Evolutionary conservation across 805 yeast genomes (phyloP).

Genomic region (Teunomyces kruisii): DNA sequence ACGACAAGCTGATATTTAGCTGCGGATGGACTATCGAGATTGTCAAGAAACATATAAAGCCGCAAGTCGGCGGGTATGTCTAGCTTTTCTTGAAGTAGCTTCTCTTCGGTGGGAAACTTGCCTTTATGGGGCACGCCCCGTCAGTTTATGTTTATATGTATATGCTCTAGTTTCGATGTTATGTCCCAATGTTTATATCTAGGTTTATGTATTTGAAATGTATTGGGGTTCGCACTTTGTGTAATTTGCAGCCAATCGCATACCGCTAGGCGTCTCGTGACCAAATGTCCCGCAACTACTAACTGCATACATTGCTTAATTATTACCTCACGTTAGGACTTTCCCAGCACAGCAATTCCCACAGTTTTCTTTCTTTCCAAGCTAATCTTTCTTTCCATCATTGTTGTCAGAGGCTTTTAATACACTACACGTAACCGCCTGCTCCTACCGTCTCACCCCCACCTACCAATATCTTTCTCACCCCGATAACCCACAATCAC

Average conservation of each 20-base stretch:
- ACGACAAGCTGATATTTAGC: conserved; percentile 14
- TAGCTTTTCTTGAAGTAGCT: too few species aligned
- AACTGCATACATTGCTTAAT: not conserved
- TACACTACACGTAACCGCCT: too few species aligned
- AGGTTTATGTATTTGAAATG: too few species aligned
- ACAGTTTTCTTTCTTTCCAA: too few species aligned
- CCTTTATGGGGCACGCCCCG: too few species aligned
- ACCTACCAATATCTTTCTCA: too few species aligned
- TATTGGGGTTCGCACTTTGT: not conserved
- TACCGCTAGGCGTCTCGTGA: conserved; percentile 1
- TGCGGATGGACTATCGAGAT: conserved; percentile 21
- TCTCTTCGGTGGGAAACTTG: too few species aligned
- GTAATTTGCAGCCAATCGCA: conserved; percentile 1
- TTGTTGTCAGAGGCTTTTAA: too few species aligned
- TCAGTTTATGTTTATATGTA: not conserved
- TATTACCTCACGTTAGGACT: not conserved
- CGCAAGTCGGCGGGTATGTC: conserved; percentile 9
- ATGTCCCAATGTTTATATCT: not conserved
- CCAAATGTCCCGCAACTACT: not conserved
- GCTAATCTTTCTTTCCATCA: too few species aligned
- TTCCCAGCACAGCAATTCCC: not conserved
- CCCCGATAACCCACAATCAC: too few species aligned
- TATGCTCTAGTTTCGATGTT: not conserved
- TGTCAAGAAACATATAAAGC: conserved; percentile 17
- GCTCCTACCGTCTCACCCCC: too few species aligned